These are phyloP conservation scores for Poa annua DNA, from an alignment of 176 grass and related monocot species.

Conservation along the genomic window DNA sequence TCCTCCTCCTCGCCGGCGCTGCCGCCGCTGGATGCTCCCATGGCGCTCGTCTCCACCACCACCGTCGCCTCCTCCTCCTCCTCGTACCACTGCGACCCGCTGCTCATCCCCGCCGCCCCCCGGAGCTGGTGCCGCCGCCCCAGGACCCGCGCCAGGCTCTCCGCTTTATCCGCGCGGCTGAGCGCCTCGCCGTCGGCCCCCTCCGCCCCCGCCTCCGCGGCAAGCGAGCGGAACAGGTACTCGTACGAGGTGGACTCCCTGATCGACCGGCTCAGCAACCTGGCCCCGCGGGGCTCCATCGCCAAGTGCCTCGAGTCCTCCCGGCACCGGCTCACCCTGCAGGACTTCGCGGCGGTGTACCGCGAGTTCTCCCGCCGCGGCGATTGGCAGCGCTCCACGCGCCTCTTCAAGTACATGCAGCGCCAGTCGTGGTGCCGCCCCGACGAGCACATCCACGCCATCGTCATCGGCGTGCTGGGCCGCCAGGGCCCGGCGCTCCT, in stretches of 20 bases:
- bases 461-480: constrained; percentile 86
- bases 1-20: background rate
- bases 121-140: constrained; percentile 38
- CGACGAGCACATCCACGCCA: constrained; percentile 97
- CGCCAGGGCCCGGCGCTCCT: constrained; percentile 80
- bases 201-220: background rate
- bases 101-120: constrained; percentile 11
- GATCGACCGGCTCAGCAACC: constrained; percentile 84
- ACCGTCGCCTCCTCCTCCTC: constrained; percentile 53
- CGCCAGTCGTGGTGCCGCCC: constrained; percentile 94
- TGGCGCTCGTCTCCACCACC: constrained; percentile 54
- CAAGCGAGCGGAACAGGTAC: constrained; percentile 45
- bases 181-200: background rate
- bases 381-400: constrained; percentile 93
- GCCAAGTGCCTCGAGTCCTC: constrained; percentile 72
- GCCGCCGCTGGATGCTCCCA: constrained; percentile 27
- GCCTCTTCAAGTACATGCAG: constrained; percentile 99
- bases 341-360: constrained; percentile 80
- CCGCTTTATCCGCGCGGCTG: constrained; percentile 10
- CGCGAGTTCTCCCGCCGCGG: constrained; percentile 86
- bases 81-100: constrained; percentile 48
- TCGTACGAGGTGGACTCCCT: constrained; percentile 86
- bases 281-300: constrained; percentile 89
- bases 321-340: constrained; percentile 74
- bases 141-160: constrained; percentile 38